A percentile compares a stretch with the other conserved stretches of the same genome.
Conservation (phyloP, 179 eudicot species). For the Beta macrorhiza region DNA sequence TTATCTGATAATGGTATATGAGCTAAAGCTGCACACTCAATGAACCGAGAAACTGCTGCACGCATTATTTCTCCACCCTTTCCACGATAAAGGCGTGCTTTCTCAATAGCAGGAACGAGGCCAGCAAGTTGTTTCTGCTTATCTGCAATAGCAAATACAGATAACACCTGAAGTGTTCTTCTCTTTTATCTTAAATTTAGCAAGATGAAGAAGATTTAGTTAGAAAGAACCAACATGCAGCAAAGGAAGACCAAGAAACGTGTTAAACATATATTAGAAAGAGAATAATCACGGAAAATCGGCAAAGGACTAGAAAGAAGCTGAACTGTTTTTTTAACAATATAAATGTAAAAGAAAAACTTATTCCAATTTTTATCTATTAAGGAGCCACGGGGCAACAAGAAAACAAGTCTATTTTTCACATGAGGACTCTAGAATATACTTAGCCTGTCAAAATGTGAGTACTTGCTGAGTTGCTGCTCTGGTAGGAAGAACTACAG, state of each 20-base stretch:
- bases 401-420: neutral
- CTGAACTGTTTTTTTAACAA: neutral
- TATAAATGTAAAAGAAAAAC: neutral
- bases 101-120: conserved; percentile 91
- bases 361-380: neutral
- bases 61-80: conserved; percentile 99
- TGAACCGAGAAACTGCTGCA: conserved; percentile 87
- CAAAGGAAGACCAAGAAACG: neutral
- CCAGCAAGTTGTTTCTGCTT: conserved; percentile 80
- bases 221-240: neutral
- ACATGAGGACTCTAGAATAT: neutral
- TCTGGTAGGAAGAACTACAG: neutral
- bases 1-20: conserved; percentile 57
- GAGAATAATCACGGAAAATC: neutral
- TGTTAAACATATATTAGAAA: neutral
- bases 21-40: conserved; percentile 70
- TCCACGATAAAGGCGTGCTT: conserved; percentile 96
- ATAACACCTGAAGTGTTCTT: neutral
- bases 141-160: conserved; percentile 46
- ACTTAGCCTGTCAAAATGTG: neutral
- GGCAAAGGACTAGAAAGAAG: neutral
- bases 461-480: neutral
- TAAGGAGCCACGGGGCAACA: neutral
- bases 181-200: neutral
- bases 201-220: neutral